Conservation (phyloP, 139 green algal genomes). For the Chlorella ohadii region DNA sequence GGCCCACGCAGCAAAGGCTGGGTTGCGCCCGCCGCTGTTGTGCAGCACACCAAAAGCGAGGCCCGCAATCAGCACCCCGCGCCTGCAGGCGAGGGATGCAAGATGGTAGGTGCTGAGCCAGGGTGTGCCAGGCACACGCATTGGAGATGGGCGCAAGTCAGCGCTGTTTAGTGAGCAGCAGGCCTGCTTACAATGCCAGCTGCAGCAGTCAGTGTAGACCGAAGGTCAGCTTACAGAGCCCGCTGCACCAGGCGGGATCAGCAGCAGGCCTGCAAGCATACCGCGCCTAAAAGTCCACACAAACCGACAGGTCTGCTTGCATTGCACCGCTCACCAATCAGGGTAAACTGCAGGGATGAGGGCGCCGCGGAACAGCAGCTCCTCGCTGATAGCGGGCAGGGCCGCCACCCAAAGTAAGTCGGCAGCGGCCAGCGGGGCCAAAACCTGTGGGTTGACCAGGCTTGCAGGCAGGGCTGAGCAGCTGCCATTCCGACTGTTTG, state of each 20-base stretch:
- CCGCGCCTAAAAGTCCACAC: too few species aligned
- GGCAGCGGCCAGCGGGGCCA: slow-evolving; percentile 54
- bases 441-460: slow-evolving; percentile 53
- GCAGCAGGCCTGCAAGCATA: too few species aligned
- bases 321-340: slow-evolving; percentile 55
- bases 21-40: slow-evolving; percentile 78
- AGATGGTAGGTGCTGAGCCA: too few species aligned
- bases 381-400: slow-evolving; percentile 71
- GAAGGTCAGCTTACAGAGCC: too few species aligned
- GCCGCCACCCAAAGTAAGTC: slow-evolving; percentile 69
- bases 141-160: too few species aligned
- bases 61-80: slow-evolving; percentile 73
- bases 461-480: background rate
- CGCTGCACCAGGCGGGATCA: too few species aligned
- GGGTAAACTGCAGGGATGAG: slow-evolving; percentile 77
- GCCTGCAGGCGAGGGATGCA: slow-evolving; percentile 31
- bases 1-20: slow-evolving; percentile 82
- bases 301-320: too few species aligned
- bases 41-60: slow-evolving; percentile 81
- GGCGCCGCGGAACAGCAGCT: slow-evolving; percentile 83
- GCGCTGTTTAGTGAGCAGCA: too few species aligned
- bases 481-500: too few species aligned
- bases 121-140: too few species aligned
- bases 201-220: slow-evolving; percentile 70
- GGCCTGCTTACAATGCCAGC: background rate